Percentiles rank a stretch among this genome's conserved stretches.
phyloP scores from a whole-genome alignment of 78 protist species.

The Dictyostelium discoideum region DNA sequence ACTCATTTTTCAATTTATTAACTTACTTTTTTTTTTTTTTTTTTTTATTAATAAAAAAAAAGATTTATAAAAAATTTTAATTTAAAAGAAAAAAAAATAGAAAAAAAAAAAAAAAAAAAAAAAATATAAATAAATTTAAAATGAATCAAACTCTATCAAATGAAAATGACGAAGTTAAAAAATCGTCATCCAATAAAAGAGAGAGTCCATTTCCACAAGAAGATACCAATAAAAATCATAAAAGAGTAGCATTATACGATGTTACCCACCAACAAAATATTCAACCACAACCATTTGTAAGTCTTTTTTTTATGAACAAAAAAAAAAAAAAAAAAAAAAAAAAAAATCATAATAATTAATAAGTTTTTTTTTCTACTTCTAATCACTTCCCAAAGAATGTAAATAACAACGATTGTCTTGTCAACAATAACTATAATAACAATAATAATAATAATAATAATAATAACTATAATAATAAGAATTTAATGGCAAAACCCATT shows the following conservation, averaged over 20 bases:
- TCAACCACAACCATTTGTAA: conserved; percentile 5
- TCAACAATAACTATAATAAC: neutral
- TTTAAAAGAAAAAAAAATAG: neutral
- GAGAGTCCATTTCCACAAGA: neutral
- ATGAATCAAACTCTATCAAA: neutral
- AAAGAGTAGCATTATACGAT: neutral
- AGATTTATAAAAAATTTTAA: neutral
- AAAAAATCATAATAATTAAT: neutral
- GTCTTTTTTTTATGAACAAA: neutral
- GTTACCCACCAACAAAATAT: conserved; percentile 1
- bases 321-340: neutral
- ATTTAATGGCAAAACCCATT: conserved; percentile 12
- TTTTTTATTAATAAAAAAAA: neutral
- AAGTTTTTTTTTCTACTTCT: neutral
- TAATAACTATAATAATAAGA: neutral
- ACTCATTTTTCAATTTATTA: neutral
- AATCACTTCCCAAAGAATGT: neutral
- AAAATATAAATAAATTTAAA: neutral
- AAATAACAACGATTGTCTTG: neutral
- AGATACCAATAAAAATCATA: neutral
- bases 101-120: neutral
- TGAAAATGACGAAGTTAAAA: neutral
- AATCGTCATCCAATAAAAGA: neutral
- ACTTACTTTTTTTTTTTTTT: neutral
- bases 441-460: neutral